A percentile compares a stretch with the other conserved stretches of the same genome.
Evolutionary conservation across 306 rosid genomes (phyloP).

Genomic region (Medicago lupulina): DNA sequence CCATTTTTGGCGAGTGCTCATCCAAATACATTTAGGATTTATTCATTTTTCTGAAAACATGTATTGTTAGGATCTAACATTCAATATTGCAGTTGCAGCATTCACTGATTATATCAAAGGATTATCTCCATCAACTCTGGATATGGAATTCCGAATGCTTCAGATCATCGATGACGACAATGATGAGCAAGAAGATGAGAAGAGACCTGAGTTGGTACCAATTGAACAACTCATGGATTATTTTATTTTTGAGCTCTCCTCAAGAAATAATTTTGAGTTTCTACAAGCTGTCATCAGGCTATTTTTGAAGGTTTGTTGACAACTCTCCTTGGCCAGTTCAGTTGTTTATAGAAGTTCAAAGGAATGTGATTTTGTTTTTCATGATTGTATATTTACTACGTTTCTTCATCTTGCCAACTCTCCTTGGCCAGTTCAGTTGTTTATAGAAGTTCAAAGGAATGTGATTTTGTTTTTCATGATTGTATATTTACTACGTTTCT

Average conservation of each 20-base stretch:
- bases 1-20: background rate
- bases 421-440: conserved; percentile 16
- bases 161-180: conserved; percentile 72
- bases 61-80: background rate
- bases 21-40: background rate
- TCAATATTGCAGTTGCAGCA: conserved; percentile 61
- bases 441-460: background rate
- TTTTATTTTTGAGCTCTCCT: conserved; percentile 72
- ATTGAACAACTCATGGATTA: conserved; percentile 82
- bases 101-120: conserved; percentile 83
- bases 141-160: conserved; percentile 89
- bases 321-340: conserved; percentile 13
- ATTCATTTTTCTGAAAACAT: background rate
- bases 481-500: conserved; percentile 29
- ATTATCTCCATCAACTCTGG: conserved; percentile 81
- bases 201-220: conserved; percentile 64
- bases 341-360: conserved; percentile 6
- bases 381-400: conserved; percentile 18
- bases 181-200: conserved; percentile 66
- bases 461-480: background rate
- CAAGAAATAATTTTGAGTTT: conserved; percentile 87
- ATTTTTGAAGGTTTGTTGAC: conserved; percentile 74
- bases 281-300: conserved; percentile 85
- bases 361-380: background rate
- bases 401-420: conserved; percentile 24